Percentiles rank a stretch among this genome's conserved stretches.
These are phyloP conservation scores for Dichotomopilus funicola DNA, from an alignment of 2,329 filamentous ascomycete species.

Conservation along the genomic window DNA sequence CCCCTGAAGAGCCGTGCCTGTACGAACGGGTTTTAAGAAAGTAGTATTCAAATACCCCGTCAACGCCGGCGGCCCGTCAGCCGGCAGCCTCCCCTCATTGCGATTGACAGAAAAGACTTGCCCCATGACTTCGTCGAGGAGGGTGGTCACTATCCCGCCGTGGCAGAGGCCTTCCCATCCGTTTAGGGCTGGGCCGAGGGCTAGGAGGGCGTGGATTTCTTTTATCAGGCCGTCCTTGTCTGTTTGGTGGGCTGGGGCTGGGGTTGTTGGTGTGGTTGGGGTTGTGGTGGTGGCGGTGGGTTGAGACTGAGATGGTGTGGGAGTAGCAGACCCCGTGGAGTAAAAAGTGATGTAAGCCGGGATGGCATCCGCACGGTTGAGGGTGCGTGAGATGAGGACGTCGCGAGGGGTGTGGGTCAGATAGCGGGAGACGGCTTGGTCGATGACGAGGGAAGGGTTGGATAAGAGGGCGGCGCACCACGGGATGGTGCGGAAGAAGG, in stretches of 20 bases:
- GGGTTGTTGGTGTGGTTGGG: neutral
- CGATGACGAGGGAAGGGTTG: conserved; percentile 30
- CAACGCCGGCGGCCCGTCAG: conserved; percentile 31
- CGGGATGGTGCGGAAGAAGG: conserved; percentile 35
- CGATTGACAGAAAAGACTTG: conserved; percentile 40
- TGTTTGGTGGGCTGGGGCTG: neutral
- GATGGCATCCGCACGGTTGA: conserved; percentile 46
- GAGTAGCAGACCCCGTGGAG: no score
- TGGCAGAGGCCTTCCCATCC: conserved; percentile 48
- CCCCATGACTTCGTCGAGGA: conserved; percentile 55
- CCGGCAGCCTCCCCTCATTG: conserved; percentile 13
- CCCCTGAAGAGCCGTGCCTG: conserved; percentile 34
- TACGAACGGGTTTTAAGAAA: conserved; percentile 47
- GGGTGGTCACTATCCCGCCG: conserved; percentile 49
- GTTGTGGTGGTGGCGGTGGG: neutral
- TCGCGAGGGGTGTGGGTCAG: conserved; percentile 38
- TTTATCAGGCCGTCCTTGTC: conserved; percentile 16
- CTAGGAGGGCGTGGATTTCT: conserved; percentile 31
- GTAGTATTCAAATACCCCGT: conserved; percentile 50
- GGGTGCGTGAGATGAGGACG: conserved; percentile 45
- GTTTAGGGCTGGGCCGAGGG: conserved; percentile 45
- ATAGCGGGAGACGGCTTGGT: conserved; percentile 32
- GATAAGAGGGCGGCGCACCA: conserved; percentile 43
- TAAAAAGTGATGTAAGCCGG: conserved; percentile 39
- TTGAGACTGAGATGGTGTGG: no score